Percentiles rank a stretch among this genome's conserved stretches.
Evolutionary conservation across 345 rosid species (phyloP).

Genomic region (Heritiera fomes): DNA sequence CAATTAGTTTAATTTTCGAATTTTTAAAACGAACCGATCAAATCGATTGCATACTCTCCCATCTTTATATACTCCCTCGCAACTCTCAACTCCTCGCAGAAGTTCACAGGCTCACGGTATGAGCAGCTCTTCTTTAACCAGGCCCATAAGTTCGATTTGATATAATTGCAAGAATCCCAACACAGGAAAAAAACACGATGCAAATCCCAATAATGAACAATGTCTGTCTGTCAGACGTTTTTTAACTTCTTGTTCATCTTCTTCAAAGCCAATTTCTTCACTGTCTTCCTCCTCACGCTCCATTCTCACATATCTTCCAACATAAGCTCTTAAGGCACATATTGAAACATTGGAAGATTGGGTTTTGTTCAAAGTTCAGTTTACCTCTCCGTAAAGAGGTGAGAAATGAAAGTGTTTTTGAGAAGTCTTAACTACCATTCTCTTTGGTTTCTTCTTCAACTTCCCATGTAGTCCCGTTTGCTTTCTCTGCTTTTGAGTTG

Average conservation of each 20-base stretch:
- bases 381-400: no score
- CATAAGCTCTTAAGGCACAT: neutral
- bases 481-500: neutral
- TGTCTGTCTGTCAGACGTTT: conserved; percentile 16
- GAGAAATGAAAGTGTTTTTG: no score
- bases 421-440: neutral
- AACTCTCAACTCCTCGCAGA: neutral
- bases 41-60: no score
- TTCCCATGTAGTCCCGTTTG: neutral
- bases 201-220: conserved; percentile 39
- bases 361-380: neutral
- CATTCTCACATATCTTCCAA: neutral
- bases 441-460: neutral
- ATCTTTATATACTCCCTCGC: no score
- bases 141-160: neutral
- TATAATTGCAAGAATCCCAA: conserved; percentile 5
- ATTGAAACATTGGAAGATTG: neutral
- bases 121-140: conserved; percentile 7
- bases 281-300: neutral
- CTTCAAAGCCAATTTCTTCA: neutral
- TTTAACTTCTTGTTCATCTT: neutral
- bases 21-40: no score
- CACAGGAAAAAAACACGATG: conserved; percentile 24
- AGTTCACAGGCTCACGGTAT: neutral
- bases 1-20: no score